Conservation (phyloP, 75 land plant genomes). For the Cupressus sempervirens region DNA sequence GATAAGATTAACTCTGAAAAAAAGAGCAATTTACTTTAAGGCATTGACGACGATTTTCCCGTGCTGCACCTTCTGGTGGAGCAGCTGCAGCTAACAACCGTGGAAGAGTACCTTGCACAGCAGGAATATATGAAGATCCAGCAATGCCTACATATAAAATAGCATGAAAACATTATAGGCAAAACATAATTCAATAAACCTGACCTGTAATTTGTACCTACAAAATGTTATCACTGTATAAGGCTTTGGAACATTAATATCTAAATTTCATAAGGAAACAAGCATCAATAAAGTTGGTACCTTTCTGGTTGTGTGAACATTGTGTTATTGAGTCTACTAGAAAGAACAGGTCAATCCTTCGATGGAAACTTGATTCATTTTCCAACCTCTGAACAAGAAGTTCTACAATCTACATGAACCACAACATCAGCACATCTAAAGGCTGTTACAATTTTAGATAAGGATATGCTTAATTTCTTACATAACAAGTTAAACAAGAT, state of each 20-base stretch:
- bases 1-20: not conserved
- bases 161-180: not conserved
- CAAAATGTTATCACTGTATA: not conserved
- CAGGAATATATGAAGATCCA: conserved; percentile 73
- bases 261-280: not conserved
- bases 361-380: conserved; percentile 82
- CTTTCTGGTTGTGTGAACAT: conserved; percentile 75
- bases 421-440: not conserved
- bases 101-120: conserved; percentile 83
- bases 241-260: not conserved
- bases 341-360: conserved; percentile 84
- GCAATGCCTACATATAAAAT: conserved; percentile 53
- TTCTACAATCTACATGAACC: conserved; percentile 68
- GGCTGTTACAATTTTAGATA: not conserved
- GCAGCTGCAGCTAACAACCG: conserved; percentile 87
- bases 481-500: not conserved
- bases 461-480: not conserved
- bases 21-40: conserved; percentile 56
- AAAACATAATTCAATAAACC: not conserved
- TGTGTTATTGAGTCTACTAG: conserved; percentile 99
- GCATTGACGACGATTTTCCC: conserved; percentile 98
- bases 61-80: conserved; percentile 73
- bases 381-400: conserved; percentile 79
- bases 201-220: not conserved
- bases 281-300: conserved; percentile 24